These are phyloP conservation scores for Exophiala sp. DNA, from an alignment of 2,329 filamentous ascomycete genomes.

Conservation along the genomic window DNA sequence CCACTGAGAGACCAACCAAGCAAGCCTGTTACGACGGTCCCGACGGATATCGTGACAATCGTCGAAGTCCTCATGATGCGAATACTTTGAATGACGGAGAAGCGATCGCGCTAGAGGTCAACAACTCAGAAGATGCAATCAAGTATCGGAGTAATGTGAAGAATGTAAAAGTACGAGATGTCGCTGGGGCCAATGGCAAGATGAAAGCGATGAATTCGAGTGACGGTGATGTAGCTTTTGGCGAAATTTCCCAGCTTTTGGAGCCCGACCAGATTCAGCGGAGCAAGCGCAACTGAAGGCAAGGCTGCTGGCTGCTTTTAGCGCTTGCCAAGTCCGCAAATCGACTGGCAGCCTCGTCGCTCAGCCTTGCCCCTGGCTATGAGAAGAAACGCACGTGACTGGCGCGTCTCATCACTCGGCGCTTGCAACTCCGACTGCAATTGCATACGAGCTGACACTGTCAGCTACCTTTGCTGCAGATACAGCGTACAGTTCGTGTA, in stretches of 20 bases:
- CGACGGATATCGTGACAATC: constrained; percentile 56
- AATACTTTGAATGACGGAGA: no score
- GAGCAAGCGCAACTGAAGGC: not conserved
- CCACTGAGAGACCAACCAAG: constrained; percentile 41
- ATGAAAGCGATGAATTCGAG: not conserved
- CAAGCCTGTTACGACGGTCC: constrained; percentile 56
- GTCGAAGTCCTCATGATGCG: constrained; percentile 47
- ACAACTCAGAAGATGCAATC: no score
- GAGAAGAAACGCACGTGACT: no score
- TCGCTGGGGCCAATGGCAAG: not conserved
- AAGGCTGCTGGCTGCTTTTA: not conserved
- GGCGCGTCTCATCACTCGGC: no score
- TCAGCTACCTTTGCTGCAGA: no score
- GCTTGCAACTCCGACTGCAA: no score
- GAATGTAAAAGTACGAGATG: no score
- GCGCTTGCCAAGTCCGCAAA: not conserved
- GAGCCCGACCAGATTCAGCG: not conserved
- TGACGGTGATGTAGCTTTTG: constrained; percentile 1
- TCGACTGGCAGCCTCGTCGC: not conserved
- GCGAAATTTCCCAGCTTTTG: constrained; percentile 2
- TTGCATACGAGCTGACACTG: no score
- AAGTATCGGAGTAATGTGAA: no score
- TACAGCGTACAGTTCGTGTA: no score
- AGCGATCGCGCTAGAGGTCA: no score
- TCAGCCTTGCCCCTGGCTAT: not conserved